These are phyloP conservation scores for Globisporangium takayamanum DNA, from an alignment of 352 stramenopile species.

Conservation along the genomic window DNA sequence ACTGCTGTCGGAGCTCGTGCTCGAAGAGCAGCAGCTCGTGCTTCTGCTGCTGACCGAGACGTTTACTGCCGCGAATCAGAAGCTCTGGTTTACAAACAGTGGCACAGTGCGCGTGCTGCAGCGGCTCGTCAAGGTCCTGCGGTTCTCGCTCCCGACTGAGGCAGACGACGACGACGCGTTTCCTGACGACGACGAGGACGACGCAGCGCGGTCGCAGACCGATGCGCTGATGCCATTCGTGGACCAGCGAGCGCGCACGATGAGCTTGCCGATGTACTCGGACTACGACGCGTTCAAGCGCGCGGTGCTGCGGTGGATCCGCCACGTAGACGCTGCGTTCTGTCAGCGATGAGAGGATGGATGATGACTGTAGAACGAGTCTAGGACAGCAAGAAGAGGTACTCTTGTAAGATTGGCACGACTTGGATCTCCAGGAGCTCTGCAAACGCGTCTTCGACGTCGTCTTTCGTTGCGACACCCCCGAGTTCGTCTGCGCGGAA, in stretches of 20 bases:
- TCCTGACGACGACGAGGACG: too few relatives aligned
- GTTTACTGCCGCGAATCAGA: slow-evolving; percentile 32
- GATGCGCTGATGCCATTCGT: slow-evolving; percentile 32
- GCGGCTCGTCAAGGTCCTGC: slow-evolving; percentile 3
- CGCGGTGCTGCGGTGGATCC: slow-evolving; percentile 35
- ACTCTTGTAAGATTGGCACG: slow-evolving; percentile 63
- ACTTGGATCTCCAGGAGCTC: slow-evolving; percentile 68
- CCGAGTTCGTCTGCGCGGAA: slow-evolving; percentile 55
- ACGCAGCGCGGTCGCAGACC: too few relatives aligned
- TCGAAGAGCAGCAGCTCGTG: slow-evolving; percentile 54
- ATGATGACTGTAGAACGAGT: neutral
- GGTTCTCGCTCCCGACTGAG: neutral
- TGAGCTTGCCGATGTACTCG: slow-evolving; percentile 49
- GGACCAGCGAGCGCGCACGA: slow-evolving; percentile 24
- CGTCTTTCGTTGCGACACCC: slow-evolving; percentile 34
- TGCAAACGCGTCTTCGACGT: slow-evolving; percentile 53
- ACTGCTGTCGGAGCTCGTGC: slow-evolving; percentile 41
- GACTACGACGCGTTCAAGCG: slow-evolving; percentile 44
- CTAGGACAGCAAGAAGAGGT: slow-evolving; percentile 49
- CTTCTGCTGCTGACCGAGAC: slow-evolving; percentile 49
- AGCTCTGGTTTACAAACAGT: slow-evolving; percentile 29
- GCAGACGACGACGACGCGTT: slow-evolving; percentile 6
- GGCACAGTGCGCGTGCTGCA: neutral
- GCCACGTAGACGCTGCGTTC: slow-evolving; percentile 31
- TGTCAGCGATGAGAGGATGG: slow-evolving; percentile 15